These are phyloP conservation scores for Picocystis salinarum DNA, from an alignment of 139 green algal genomes.

Conservation along the genomic window DNA sequence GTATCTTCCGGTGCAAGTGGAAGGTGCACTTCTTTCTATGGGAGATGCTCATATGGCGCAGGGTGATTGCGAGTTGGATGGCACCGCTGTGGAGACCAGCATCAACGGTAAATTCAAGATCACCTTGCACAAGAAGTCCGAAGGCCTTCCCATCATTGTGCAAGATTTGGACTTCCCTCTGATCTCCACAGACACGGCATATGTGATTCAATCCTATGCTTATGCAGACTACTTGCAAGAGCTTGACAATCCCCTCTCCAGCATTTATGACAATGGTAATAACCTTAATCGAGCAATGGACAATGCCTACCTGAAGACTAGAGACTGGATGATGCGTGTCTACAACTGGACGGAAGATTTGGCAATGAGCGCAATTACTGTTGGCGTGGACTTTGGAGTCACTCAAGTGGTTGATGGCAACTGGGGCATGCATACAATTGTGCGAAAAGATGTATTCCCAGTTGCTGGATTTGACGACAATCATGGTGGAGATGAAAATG, in stretches of 20 bases:
- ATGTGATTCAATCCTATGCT: slow-evolving; percentile 37
- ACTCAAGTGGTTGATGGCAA: slow-evolving; percentile 45
- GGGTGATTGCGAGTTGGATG: slow-evolving; percentile 36
- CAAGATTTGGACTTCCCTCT: slow-evolving; percentile 26
- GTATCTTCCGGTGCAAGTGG: slow-evolving; percentile 40
- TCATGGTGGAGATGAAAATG: no score
- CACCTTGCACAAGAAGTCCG: slow-evolving; percentile 32
- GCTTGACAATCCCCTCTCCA: slow-evolving; percentile 11
- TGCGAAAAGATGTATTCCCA: slow-evolving; percentile 31
- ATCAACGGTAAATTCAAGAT: slow-evolving; percentile 39
- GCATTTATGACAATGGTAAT: slow-evolving; percentile 11
- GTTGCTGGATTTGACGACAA: no score
- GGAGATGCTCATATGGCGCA: slow-evolving; percentile 38
- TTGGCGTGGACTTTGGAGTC: slow-evolving; percentile 37
- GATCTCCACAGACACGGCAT: slow-evolving; percentile 30
- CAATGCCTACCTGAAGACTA: slow-evolving; percentile 26
- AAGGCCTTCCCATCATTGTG: slow-evolving; percentile 13
- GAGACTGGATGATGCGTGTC: slow-evolving; percentile 37
- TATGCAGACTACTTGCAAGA: slow-evolving; percentile 35
- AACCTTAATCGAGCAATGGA: slow-evolving; percentile 20
- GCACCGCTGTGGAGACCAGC: slow-evolving; percentile 42
- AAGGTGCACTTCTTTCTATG: slow-evolving; percentile 35
- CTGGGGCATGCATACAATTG: slow-evolving; percentile 32
- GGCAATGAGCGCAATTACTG: slow-evolving; percentile 37
- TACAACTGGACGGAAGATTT: slow-evolving; percentile 31